Evolutionary conservation across 169 alveolate species (phyloP).

Genomic region (Fabrea salina): DNA sequence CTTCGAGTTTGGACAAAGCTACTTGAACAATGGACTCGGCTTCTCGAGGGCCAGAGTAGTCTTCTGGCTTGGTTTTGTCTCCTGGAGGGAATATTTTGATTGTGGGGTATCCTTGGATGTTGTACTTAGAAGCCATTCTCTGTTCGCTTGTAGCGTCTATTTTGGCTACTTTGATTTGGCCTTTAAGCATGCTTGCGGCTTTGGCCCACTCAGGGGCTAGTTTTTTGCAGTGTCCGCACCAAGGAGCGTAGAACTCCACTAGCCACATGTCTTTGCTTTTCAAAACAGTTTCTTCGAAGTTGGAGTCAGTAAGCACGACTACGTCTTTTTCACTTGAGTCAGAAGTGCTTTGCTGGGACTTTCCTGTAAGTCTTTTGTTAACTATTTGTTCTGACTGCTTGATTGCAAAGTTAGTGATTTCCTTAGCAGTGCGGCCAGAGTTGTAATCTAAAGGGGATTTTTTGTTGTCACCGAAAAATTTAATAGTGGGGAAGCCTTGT

Average conservation of each 20-base stretch:
- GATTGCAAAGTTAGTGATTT: conserved; percentile 75
- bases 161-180: conserved; percentile 47
- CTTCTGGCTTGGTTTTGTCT: conserved; percentile 37
- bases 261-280: conserved; percentile 38
- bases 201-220: conserved; percentile 66
- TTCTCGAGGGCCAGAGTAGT: conserved; percentile 62
- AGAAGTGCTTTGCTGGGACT: conserved; percentile 37
- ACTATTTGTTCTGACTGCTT: conserved; percentile 72
- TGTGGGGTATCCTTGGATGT: conserved; percentile 71
- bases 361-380: conserved; percentile 70
- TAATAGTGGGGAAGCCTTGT: conserved; percentile 95
- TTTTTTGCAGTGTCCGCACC: conserved; percentile 70
- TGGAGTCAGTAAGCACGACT: conserved; percentile 25
- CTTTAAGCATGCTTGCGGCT: conserved; percentile 42
- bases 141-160: conserved; percentile 62
- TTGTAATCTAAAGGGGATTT: conserved; percentile 80
- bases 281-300: background rate
- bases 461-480: conserved; percentile 89
- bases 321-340: conserved; percentile 21
- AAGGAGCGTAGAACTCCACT: conserved; percentile 73
- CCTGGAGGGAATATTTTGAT: conserved; percentile 61
- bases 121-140: conserved; percentile 49
- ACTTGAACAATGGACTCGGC: conserved; percentile 51
- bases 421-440: conserved; percentile 83
- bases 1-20: conserved; percentile 50